These are phyloP conservation scores for Ilyonectria robusta DNA, from an alignment of 2,329 filamentous ascomycete genomes.

Conservation along the genomic window DNA sequence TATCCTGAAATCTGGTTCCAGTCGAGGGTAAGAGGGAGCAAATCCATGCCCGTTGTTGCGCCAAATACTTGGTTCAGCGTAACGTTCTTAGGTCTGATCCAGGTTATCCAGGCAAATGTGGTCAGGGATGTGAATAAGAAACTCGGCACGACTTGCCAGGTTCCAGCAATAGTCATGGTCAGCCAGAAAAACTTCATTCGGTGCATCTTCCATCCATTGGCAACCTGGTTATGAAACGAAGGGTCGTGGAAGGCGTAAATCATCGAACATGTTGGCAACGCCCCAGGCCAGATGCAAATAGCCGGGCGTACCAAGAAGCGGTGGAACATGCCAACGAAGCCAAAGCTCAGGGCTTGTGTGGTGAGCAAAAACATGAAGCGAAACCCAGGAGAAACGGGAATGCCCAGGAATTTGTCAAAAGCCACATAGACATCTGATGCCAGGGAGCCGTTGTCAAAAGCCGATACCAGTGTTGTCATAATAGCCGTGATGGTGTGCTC, in stretches of 20 bases:
- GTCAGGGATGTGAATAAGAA: constrained; percentile 45
- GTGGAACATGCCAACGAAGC: constrained; percentile 61
- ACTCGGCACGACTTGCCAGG: constrained; percentile 56
- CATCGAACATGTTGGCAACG: constrained; percentile 22
- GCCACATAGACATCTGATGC: constrained; percentile 19
- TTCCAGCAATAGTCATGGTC: constrained; percentile 62
- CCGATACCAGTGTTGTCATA: constrained; percentile 20
- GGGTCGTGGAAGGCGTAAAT: constrained; percentile 26
- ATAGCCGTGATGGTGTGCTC: constrained; percentile 31
- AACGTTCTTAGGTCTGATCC: constrained; percentile 66
- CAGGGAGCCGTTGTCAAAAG: constrained; percentile 20
- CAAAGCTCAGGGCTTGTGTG: constrained; percentile 63
- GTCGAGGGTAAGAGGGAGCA: constrained; percentile 67
- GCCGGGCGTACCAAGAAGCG: constrained; percentile 54
- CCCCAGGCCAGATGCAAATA: constrained; percentile 19
- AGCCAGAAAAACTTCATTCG: constrained; percentile 48
- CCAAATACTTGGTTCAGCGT: constrained; percentile 69
- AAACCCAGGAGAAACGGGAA: constrained; percentile 3
- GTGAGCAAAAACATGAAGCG: constrained; percentile 19
- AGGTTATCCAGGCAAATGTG: constrained; percentile 45
- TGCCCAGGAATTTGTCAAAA: constrained; percentile 16
- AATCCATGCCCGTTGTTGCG: constrained; percentile 65
- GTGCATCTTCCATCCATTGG: constrained; percentile 28
- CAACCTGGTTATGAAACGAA: constrained; percentile 11
- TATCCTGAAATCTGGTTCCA: constrained; percentile 66